Evolutionary conservation across 306 rosid genomes (phyloP), one percentile per base, ranked within the genome.

Genomic region (Medicago lupulina): DNA sequence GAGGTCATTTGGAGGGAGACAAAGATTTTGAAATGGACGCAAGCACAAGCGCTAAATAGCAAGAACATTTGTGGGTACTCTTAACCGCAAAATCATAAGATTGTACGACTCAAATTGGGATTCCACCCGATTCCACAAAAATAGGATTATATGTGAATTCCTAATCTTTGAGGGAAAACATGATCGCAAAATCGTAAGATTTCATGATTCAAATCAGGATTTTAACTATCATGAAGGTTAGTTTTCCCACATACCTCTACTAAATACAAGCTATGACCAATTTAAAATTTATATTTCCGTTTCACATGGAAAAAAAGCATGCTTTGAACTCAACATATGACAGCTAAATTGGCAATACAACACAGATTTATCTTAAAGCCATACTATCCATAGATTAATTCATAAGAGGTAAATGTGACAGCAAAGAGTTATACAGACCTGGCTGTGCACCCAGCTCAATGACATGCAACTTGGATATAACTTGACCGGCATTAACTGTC

Each of bases 381-480:
- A 62, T 60, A 8, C 21, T 59, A 9, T 64, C 54, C 34, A 54
- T 44, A 75, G 77, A 85, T 73, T 67, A 28, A 51, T 58, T 67
- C 38, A 10, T 38, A 76, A 21, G 21, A 67, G 70, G 41, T 31
- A 40, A 58, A 61, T 25, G 68, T 43, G 67, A 76, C 34, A 39
- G 61, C 49, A 54, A 71, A 44, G 79, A 79, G 9, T 12, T 16
- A 81, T 70, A 70, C 81, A 78, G 25, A 93, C 99, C 99, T 89
- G 97, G 96, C 91, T 90, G 99, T 73, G 99, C 99, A 80, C 99
- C 99, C 77, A 95, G 87, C 86, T 95, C 99, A 67, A 95, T 95
- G 61, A 95, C 88, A 86, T 95, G 99, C 54, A 95, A 80, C 89
- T 95, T 95, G 23, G 99, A 92, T 67, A 90, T 80, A 65, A 95